Percentiles rank a stretch among this genome's conserved stretches.
Conservation (phyloP, 2,329 filamentous ascomycete genomes). For the Didymella arachidicola region DNA sequence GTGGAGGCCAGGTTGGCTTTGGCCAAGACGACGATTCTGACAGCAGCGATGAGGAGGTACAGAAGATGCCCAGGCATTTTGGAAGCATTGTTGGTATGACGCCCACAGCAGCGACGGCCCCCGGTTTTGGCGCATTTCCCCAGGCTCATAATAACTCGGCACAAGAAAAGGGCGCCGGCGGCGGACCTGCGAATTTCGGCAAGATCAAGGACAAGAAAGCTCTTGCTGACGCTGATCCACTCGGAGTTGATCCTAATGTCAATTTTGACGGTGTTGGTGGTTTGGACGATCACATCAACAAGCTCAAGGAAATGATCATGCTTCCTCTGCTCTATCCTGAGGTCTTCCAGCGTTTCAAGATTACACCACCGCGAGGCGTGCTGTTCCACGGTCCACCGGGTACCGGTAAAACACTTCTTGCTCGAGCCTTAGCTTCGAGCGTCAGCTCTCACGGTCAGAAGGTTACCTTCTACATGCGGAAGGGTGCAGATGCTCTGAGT, state of each 20-base stretch:
- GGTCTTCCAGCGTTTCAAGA: slow-evolving; percentile 87
- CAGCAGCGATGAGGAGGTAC: slow-evolving; percentile 92
- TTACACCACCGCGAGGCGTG: slow-evolving; percentile 92
- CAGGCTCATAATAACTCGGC: slow-evolving; percentile 67
- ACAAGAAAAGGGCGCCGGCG: slow-evolving; percentile 59
- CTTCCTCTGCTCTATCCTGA: slow-evolving; percentile 94
- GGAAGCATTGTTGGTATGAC: slow-evolving; percentile 72
- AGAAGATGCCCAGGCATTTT: slow-evolving; percentile 62
- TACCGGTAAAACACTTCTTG: slow-evolving; percentile 97
- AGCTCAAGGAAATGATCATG: slow-evolving; percentile 98
- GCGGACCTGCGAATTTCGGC: slow-evolving; percentile 81
- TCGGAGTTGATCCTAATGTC: slow-evolving; percentile 90
- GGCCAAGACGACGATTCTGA: slow-evolving; percentile 86
- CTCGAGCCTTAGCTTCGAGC: slow-evolving; percentile 88
- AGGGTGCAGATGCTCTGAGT: slow-evolving; percentile 94
- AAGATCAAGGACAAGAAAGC: slow-evolving; percentile 93
- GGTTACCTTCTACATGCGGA: slow-evolving; percentile 99
- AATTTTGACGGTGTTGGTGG: slow-evolving; percentile 96
- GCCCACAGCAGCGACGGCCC: slow-evolving; percentile 61
- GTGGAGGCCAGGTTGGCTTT: slow-evolving; percentile 81
- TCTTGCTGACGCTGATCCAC: slow-evolving; percentile 89
- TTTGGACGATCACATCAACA: slow-evolving; percentile 90
- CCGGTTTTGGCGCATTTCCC: slow-evolving; percentile 60
- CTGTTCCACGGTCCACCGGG: slow-evolving; percentile 96
- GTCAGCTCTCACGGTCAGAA: slow-evolving; percentile 89